phyloP scores from a whole-genome alignment of 2,329 filamentous ascomycete genomes.

The Sordariomycetes sp. region DNA sequence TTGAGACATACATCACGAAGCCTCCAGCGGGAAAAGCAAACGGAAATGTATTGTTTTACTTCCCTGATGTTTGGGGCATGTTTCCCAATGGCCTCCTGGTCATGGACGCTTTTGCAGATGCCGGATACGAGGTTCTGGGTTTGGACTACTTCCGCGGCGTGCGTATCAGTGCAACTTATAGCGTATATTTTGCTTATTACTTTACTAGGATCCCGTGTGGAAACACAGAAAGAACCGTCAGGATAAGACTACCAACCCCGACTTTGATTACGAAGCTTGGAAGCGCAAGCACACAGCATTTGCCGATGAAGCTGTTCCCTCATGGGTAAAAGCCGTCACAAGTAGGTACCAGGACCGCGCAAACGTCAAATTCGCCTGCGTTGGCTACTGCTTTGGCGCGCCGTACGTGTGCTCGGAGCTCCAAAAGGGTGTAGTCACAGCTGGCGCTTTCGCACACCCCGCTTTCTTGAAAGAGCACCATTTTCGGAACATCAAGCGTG shows the following conservation, averaged over 20 bases:
- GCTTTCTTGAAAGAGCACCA: slow-evolving; percentile 37
- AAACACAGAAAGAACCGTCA: slow-evolving; percentile 24
- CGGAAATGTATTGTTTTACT: slow-evolving; percentile 33
- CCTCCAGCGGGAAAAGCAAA: slow-evolving; percentile 20
- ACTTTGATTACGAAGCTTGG: slow-evolving; percentile 40
- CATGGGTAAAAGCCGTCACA: slow-evolving; percentile 30
- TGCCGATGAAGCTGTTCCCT: slow-evolving; percentile 30
- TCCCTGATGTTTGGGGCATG: slow-evolving; percentile 34
- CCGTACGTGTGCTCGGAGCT: slow-evolving; percentile 35
- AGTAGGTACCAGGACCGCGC: slow-evolving; percentile 19
- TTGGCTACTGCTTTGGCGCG: slow-evolving; percentile 31
- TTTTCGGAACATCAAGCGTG: slow-evolving; percentile 26
- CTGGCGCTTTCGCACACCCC: slow-evolving; percentile 41
- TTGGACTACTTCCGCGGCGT: slow-evolving; percentile 35
- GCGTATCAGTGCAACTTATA: slow-evolving; percentile 5
- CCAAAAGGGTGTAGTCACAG: slow-evolving; percentile 22
- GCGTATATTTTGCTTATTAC: neutral
- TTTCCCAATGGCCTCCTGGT: slow-evolving; percentile 31
- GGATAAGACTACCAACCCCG: slow-evolving; percentile 20
- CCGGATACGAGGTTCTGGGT: slow-evolving; percentile 30
- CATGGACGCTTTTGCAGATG: slow-evolving; percentile 35
- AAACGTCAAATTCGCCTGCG: slow-evolving; percentile 28
- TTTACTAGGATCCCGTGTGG: slow-evolving; percentile 28
- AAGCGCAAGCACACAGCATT: slow-evolving; percentile 32
- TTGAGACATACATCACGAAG: slow-evolving; percentile 3